These are phyloP conservation scores for Boletus reticulatus DNA, from an alignment of 768 basidiomycete genomes.

Conservation along the genomic window DNA sequence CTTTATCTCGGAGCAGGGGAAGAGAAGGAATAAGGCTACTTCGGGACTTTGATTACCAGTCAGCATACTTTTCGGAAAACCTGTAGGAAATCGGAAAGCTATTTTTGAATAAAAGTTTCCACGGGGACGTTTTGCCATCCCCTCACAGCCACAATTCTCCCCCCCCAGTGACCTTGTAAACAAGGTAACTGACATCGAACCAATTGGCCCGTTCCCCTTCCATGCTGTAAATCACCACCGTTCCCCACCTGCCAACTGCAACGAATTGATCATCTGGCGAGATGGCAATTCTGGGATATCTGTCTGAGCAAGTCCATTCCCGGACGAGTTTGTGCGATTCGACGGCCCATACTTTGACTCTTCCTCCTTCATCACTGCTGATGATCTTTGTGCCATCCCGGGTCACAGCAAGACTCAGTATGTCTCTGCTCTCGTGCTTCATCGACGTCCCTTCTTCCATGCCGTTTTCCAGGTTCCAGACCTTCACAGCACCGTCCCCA, in stretches of 20 bases:
- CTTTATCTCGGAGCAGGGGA: no score
- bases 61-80: no score
- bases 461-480: not conserved
- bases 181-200: not conserved
- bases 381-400: not conserved
- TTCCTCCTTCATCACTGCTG: not conserved
- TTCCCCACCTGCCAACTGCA: rapidly evolving
- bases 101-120: no score
- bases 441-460: not conserved
- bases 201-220: not conserved
- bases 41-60: no score
- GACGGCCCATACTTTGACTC: not conserved
- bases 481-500: not conserved
- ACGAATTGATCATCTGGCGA: not conserved
- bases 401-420: not conserved
- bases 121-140: no score
- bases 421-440: not conserved
- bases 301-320: not conserved
- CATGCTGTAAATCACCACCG: not conserved
- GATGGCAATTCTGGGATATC: not conserved
- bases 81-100: no score
- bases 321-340: not conserved
- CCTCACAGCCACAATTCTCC: no score
- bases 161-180: no score
- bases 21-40: no score